Evolutionary conservation across 257 asterid genomes (phyloP).

Genomic region (Agastache rugosa): DNA sequence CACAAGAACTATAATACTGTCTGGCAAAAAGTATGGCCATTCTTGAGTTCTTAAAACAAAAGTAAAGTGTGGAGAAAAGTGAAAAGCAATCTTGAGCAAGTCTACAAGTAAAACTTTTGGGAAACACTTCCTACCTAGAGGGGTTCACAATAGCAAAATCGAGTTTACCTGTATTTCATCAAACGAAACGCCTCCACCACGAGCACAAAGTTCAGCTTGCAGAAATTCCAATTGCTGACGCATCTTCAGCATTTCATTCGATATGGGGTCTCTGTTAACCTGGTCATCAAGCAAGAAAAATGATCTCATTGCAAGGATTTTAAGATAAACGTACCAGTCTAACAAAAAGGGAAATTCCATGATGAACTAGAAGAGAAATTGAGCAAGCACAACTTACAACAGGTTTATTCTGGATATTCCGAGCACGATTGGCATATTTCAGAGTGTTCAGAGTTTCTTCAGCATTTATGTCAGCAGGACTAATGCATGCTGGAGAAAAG

Average conservation of each 20-base stretch:
- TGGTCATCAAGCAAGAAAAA: slow-evolving; percentile 44
- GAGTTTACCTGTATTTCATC: slow-evolving; percentile 87
- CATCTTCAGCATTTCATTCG: slow-evolving; percentile 97
- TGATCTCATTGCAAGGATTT: slow-evolving; percentile 23
- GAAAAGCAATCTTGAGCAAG: neutral
- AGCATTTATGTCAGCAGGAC: slow-evolving; percentile 99
- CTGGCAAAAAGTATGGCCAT: neutral
- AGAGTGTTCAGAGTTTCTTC: slow-evolving; percentile 98
- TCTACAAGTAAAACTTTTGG: neutral
- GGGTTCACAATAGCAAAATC: neutral
- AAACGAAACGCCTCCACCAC: slow-evolving; percentile 88
- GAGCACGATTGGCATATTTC: slow-evolving; percentile 98
- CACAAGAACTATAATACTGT: neutral
- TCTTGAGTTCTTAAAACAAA: neutral
- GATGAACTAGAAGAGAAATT: slow-evolving; percentile 18
- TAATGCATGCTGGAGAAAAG: slow-evolving; percentile 82
- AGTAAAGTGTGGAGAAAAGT: too few species aligned
- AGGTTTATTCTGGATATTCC: slow-evolving; percentile 98
- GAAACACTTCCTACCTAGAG: slow-evolving; percentile 9
- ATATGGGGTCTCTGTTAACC: slow-evolving; percentile 93
- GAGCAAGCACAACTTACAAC: slow-evolving; percentile 60
- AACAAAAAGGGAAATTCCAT: slow-evolving; percentile 3
- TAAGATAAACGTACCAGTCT: slow-evolving; percentile 17
- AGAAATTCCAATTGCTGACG: slow-evolving; percentile 91
- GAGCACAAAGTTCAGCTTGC: slow-evolving; percentile 98